phyloP scores from a whole-genome alignment of 2,329 filamentous ascomycete species.

The Ophiocordyceps camponoti-saundersi region DNA sequence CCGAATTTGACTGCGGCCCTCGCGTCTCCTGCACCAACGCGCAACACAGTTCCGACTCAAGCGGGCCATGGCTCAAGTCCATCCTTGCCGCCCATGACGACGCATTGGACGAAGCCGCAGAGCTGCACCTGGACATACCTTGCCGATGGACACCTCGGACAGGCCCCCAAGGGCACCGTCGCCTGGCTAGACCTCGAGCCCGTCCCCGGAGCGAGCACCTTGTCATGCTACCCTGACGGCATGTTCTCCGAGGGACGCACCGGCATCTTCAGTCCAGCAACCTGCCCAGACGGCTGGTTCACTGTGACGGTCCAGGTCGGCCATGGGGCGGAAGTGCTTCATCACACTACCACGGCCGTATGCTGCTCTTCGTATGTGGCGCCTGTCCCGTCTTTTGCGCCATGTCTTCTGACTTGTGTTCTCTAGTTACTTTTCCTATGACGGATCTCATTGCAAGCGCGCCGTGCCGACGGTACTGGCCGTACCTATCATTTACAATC shows the following conservation, averaged over 20 bases:
- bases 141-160: conserved; percentile 8
- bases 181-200: conserved; percentile 21
- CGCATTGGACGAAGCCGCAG: conserved; percentile 17
- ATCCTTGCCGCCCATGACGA: conserved; percentile 19
- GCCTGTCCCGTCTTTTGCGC: background rate
- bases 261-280: conserved; percentile 21
- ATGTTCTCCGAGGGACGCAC: conserved; percentile 20
- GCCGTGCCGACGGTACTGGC: conserved; percentile 18
- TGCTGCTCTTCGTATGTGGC: conserved; percentile 23
- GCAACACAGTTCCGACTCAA: background rate
- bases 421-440: conserved; percentile 16
- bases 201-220: conserved; percentile 15
- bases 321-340: conserved; percentile 9
- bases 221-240: conserved; percentile 22
- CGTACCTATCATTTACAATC: conserved; percentile 18
- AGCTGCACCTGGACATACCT: conserved; percentile 23
- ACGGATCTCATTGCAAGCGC: conserved; percentile 17
- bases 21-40: background rate
- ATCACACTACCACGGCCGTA: conserved; percentile 20
- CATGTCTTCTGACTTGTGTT: conserved; percentile 4
- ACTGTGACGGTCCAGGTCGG: conserved; percentile 16
- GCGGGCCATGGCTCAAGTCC: conserved; percentile 5
- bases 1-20: conserved; percentile 1
- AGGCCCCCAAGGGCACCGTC: conserved; percentile 11
- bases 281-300: conserved; percentile 22